A percentile compares a stretch with the other conserved stretches of the same genome.
Evolutionary conservation across 305 asterid species (phyloP).

Genomic region (Fraxinus velutina): DNA sequence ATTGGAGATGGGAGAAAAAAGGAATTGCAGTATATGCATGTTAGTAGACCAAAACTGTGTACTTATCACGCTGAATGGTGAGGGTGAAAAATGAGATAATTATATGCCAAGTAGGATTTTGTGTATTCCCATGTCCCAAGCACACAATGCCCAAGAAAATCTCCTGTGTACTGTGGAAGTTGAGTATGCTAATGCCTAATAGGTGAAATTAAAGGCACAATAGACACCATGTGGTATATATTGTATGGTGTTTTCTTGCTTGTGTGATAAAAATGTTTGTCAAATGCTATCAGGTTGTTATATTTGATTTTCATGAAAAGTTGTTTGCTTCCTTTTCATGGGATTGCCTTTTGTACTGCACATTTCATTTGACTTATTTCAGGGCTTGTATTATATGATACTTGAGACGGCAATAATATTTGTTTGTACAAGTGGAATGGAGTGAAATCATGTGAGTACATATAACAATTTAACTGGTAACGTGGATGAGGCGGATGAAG

Average conservation of each 20-base stretch:
- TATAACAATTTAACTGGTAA: neutral
- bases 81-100: neutral
- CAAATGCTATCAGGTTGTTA: neutral
- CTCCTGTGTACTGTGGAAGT: neutral
- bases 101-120: neutral
- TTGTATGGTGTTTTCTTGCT: neutral
- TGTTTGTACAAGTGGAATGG: neutral
- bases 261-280: neutral
- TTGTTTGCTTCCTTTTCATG: neutral
- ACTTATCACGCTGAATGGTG: neutral
- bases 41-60: neutral
- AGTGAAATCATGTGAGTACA: neutral
- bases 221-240: no score
- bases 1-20: neutral
- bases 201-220: neutral
- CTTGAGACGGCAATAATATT: neutral
- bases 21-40: neutral
- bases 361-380: neutral
- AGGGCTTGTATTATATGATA: neutral
- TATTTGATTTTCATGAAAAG: neutral
- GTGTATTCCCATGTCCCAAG: neutral
- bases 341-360: neutral
- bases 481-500: neutral
- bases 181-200: neutral
- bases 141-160: neutral